Conservation (phyloP, 2,329 filamentous ascomycete species). For the Fusarium robinianum region DNA sequence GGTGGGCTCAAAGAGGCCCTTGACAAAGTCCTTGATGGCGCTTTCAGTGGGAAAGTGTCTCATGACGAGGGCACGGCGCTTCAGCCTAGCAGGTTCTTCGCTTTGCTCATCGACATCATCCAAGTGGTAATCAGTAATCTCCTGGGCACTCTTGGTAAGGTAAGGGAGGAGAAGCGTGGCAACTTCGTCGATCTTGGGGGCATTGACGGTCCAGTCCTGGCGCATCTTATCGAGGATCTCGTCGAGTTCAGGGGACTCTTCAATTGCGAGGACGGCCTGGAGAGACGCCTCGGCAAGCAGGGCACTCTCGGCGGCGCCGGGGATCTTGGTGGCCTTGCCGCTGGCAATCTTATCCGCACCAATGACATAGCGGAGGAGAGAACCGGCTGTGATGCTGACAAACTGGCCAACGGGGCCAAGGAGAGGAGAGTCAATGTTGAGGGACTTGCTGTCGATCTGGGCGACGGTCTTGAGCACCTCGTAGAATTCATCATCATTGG, state of each 20-base stretch:
- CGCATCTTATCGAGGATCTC: conserved; percentile 21
- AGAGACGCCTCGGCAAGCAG: conserved; percentile 18
- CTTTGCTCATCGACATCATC: not conserved
- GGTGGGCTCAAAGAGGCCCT: conserved; percentile 23
- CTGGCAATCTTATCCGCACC: conserved; percentile 7
- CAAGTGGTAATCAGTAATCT: conserved; percentile 8
- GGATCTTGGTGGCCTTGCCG: conserved; percentile 3
- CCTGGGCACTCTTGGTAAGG: conserved; percentile 9
- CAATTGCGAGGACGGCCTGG: conserved; percentile 16
- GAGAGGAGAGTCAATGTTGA: conserved; percentile 4
- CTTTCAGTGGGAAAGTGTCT: not conserved
- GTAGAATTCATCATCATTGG: conserved; percentile 2
- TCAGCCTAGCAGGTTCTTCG: not conserved
- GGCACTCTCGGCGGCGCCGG: conserved; percentile 13
- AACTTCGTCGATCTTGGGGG: conserved; percentile 11
- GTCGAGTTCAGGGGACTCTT: conserved; percentile 22
- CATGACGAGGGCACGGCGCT: conserved; percentile 12
- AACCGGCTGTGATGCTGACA: conserved; percentile 9
- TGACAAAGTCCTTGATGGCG: conserved; percentile 7
- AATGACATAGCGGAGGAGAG: conserved; percentile 9
- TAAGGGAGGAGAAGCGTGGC: conserved; percentile 11
- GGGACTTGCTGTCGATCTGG: conserved; percentile 6
- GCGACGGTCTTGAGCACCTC: conserved; percentile 11
- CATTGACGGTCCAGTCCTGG: conserved; percentile 17
- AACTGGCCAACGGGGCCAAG: conserved; percentile 5